phyloP scores from a whole-genome alignment of 208 protist genomes.

The Trypanosoma conorhini region DNA sequence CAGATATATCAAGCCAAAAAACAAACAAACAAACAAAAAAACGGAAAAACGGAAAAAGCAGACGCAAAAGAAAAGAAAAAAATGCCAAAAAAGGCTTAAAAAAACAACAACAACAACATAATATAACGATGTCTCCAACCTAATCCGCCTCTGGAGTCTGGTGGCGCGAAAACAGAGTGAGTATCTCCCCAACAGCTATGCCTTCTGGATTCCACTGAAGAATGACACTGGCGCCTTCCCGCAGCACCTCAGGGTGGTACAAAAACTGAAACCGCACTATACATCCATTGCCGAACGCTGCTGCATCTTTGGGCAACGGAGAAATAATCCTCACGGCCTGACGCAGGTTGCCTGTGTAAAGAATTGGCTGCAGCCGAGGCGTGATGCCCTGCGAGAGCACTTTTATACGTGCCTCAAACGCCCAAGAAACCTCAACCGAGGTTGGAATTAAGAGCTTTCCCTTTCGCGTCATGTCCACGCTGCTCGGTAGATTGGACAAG shows the following conservation, averaged over 20 bases:
- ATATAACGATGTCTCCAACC: background rate
- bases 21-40: background rate
- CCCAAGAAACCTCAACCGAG: slow-evolving; percentile 25
- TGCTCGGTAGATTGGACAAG: slow-evolving; percentile 72
- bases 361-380: slow-evolving; percentile 63
- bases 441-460: slow-evolving; percentile 58
- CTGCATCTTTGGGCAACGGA: background rate
- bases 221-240: slow-evolving; percentile 49
- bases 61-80: background rate
- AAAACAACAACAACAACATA: slow-evolving; percentile 1
- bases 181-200: slow-evolving; percentile 58
- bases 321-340: slow-evolving; percentile 60
- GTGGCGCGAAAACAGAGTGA: slow-evolving; percentile 15
- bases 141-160: background rate
- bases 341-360: slow-evolving; percentile 56
- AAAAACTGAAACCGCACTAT: slow-evolving; percentile 55
- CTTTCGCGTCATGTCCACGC: slow-evolving; percentile 59
- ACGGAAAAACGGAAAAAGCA: background rate
- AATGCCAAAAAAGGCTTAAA: background rate
- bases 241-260: slow-evolving; percentile 78
- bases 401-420: slow-evolving; percentile 41
- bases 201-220: slow-evolving; percentile 78
- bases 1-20: slow-evolving; percentile 4
- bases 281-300: slow-evolving; percentile 8
- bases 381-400: slow-evolving; percentile 66